These are phyloP conservation scores for Gymnopus androsaceus DNA, from an alignment of 1,284 basidiomycete genomes.

Conservation along the genomic window DNA sequence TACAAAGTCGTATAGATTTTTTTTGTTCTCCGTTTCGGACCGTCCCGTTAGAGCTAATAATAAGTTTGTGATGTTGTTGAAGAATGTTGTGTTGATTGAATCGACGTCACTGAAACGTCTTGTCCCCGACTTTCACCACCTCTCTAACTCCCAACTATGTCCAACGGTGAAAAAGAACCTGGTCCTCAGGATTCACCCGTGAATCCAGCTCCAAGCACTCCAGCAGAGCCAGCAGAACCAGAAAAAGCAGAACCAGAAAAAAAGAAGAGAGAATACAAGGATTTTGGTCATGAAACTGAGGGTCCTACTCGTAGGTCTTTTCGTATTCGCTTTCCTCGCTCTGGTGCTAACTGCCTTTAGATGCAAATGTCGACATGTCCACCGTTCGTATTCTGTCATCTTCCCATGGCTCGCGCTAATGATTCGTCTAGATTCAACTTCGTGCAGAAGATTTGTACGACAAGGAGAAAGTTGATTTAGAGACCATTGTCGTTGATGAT, in stretches of 20 bases:
- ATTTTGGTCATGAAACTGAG: conserved; percentile 79
- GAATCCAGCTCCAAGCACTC: conserved; percentile 28
- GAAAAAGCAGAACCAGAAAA: no score
- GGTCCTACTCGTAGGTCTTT: conserved; percentile 70
- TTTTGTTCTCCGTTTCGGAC: no score
- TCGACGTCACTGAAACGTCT: no score
- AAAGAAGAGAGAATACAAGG: conserved; percentile 91
- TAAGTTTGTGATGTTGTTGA: no score
- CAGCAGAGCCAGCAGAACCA: no score
- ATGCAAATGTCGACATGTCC: conserved; percentile 87
- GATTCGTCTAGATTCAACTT: conserved; percentile 71
- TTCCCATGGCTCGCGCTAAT: conserved; percentile 15
- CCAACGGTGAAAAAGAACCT: conserved; percentile 63
- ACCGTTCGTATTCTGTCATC: conserved; percentile 45
- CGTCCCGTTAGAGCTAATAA: no score
- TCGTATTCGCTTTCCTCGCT: conserved; percentile 17
- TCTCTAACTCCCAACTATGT: no score
- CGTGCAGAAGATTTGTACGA: conserved; percentile 95
- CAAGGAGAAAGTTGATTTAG: conserved; percentile 98
- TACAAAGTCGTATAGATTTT: no score
- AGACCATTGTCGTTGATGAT: conserved; percentile 95
- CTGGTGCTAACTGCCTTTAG: conserved; percentile 34
- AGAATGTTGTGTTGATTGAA: no score
- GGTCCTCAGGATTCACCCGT: conserved; percentile 45
- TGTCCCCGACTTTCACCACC: no score